Evolutionary conservation across 2,329 filamentous ascomycete genomes (phyloP).

Genomic region (Neonectria magnoliae): DNA sequence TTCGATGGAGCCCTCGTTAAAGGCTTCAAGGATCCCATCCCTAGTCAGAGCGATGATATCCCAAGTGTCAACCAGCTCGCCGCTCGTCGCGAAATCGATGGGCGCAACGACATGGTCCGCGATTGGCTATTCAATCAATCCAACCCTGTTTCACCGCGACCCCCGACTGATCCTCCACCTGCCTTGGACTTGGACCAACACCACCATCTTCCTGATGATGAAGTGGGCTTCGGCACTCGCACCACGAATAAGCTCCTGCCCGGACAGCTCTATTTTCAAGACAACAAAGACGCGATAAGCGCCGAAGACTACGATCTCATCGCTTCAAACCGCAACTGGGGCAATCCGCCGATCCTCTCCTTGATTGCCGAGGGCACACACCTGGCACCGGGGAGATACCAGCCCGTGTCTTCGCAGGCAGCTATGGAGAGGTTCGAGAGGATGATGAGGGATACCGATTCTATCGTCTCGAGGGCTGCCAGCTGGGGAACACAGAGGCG

Average conservation of each 20-base stretch:
- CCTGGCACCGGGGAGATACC: constrained; percentile 40
- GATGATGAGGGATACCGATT: constrained; percentile 65
- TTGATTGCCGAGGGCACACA: constrained; percentile 50
- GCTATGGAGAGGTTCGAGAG: constrained; percentile 64
- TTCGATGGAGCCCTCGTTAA: too few species aligned
- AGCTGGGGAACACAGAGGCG: constrained; percentile 76
- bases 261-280: constrained; percentile 61
- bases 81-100: constrained; percentile 51
- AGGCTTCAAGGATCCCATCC: too few species aligned
- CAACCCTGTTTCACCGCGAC: constrained; percentile 33
- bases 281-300: constrained; percentile 54
- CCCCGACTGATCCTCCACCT: too few species aligned
- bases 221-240: constrained; percentile 55
- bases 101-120: constrained; percentile 60
- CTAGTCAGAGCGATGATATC: constrained; percentile 47
- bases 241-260: constrained; percentile 62
- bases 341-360: constrained; percentile 56
- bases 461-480: constrained; percentile 69
- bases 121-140: constrained; percentile 58
- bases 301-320: constrained; percentile 62
- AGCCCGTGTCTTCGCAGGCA: constrained; percentile 62
- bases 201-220: constrained; percentile 47
- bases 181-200: constrained; percentile 29
- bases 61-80: constrained; percentile 61
- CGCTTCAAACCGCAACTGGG: constrained; percentile 59